phyloP scores from a whole-genome alignment of 2,329 filamentous ascomycete genomes.

The Exophiala xenobiotica region DNA sequence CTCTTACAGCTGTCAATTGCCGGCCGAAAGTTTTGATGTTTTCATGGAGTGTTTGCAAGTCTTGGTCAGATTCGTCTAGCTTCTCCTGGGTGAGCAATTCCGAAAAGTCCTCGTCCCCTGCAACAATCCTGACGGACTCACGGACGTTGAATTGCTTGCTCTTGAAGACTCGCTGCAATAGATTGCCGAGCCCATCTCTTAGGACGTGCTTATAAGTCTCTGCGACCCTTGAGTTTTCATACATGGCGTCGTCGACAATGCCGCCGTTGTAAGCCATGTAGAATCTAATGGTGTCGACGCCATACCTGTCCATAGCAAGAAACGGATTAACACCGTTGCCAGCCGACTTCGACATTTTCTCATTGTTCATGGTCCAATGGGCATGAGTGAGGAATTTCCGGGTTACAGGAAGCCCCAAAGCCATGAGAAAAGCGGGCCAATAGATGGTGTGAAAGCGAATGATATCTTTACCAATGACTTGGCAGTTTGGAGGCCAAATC shows the following conservation, averaged over 20 bases:
- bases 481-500: slow-evolving; percentile 87
- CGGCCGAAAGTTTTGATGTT: slow-evolving; percentile 2
- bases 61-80: slow-evolving; percentile 34
- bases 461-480: slow-evolving; percentile 96
- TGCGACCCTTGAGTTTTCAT: slow-evolving; percentile 75
- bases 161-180: slow-evolving; percentile 68
- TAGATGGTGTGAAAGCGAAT: slow-evolving; percentile 93
- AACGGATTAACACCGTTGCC: slow-evolving; percentile 96
- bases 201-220: slow-evolving; percentile 76
- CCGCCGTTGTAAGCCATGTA: slow-evolving; percentile 82
- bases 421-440: slow-evolving; percentile 95
- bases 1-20: slow-evolving; percentile 9
- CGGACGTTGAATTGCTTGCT: slow-evolving; percentile 68
- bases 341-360: slow-evolving; percentile 95
- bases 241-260: slow-evolving; percentile 75
- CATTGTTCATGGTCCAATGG: slow-evolving; percentile 88
- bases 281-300: slow-evolving; percentile 82
- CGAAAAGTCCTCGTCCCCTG: slow-evolving; percentile 28
- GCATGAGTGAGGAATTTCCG: slow-evolving; percentile 81
- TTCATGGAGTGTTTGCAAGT: slow-evolving; percentile 33
- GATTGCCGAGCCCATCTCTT: slow-evolving; percentile 75
- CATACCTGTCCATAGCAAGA: slow-evolving; percentile 84
- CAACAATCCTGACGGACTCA: slow-evolving; percentile 53
- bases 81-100: slow-evolving; percentile 31
- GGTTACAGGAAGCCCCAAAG: slow-evolving; percentile 74